These are phyloP conservation scores for Schizophyllum commune DNA, from an alignment of 1,284 basidiomycete genomes.

Conservation along the genomic window DNA sequence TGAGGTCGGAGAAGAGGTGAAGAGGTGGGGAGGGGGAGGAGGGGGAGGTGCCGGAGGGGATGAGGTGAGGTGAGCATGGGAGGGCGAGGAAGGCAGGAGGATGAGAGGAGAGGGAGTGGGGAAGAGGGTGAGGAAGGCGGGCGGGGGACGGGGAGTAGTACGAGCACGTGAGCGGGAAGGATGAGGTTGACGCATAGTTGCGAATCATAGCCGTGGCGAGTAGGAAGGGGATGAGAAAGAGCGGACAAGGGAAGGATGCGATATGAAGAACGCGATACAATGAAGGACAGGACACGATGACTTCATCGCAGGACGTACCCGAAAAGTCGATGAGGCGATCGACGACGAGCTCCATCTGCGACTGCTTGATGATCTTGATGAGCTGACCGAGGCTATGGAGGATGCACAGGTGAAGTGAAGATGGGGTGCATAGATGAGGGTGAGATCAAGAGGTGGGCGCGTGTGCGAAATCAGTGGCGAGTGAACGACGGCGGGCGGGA, in stretches of 20 bases:
- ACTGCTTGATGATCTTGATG: conserved; percentile 79
- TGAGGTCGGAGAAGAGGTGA: neutral
- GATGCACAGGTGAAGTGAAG: neutral
- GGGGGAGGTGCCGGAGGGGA: too few species aligned
- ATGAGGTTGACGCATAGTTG: too few species aligned
- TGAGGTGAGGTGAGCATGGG: too few species aligned
- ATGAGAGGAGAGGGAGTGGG: neutral
- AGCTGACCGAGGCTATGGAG: conserved; percentile 68
- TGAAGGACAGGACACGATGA: too few species aligned
- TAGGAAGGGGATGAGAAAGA: neutral
- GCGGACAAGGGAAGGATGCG: too few species aligned
- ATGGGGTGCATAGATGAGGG: neutral
- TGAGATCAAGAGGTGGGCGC: too few species aligned
- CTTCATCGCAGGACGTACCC: too few species aligned
- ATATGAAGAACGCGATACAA: too few species aligned
- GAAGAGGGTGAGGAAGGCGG: neutral
- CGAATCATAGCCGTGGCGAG: too few species aligned
- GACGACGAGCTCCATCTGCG: conserved; percentile 79
- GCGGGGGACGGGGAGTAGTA: conserved; percentile 23
- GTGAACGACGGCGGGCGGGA: too few species aligned
- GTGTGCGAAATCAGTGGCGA: too few species aligned
- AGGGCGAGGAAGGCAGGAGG: too few species aligned
- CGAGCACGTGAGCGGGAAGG: neutral
- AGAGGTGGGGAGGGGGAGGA: conserved; percentile 31
- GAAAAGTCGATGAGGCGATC: conserved; percentile 77